Evolutionary conservation across 2,329 filamentous ascomycete genomes (phyloP), one percentile per base, ranked within the genome.

Genomic region (Fusarium chuoi): DNA sequence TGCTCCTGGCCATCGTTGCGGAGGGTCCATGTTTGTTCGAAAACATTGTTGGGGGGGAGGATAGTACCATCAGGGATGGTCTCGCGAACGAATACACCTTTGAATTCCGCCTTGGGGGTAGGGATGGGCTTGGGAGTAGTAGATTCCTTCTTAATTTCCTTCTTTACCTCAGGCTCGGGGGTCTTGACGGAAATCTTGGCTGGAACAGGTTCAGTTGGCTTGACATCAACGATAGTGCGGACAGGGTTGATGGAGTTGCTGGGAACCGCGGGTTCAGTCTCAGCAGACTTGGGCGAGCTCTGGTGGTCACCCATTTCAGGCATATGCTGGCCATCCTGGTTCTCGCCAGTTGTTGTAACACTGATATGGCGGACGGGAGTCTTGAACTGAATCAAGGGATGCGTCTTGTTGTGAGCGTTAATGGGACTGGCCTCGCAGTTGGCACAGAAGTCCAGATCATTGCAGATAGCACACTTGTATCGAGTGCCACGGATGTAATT

Each of bases 401-500:
- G 96, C n/a, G 95, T 97, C 83, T 91, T 92, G 87, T 98, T 98
- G 86, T 99, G 96, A 28, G 85, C 86, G 82, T 97, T 96, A 73
- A 87, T 87, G 13, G 96, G 96, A 78, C 91, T 91, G 55, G 96
- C 94, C 85, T 99, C 97, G 84, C 96, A 99, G 80, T 90, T 93
- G 80, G 93, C 94, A 82, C 96, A 99, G 86, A 98, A 98, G 83
- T 99, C 96, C 39, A 92, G 92, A 81, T 99, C 95, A 79, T 97
- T 89, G 86, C 96, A 99, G 64, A 99, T 92, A 59, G 96, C 94
- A 81, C 96, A 99, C 90, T 99, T 99, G 89, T 96, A 99, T 73
- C 96, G 94, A 69, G 93, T 89, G 58, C 96, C 97, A 61, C 88
- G 88, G 78, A 99, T 98, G 84, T 95, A 98, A 41, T 85, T 89